Conservation (phyloP, 805 yeast species). For the Starmerella davenportii region DNA sequence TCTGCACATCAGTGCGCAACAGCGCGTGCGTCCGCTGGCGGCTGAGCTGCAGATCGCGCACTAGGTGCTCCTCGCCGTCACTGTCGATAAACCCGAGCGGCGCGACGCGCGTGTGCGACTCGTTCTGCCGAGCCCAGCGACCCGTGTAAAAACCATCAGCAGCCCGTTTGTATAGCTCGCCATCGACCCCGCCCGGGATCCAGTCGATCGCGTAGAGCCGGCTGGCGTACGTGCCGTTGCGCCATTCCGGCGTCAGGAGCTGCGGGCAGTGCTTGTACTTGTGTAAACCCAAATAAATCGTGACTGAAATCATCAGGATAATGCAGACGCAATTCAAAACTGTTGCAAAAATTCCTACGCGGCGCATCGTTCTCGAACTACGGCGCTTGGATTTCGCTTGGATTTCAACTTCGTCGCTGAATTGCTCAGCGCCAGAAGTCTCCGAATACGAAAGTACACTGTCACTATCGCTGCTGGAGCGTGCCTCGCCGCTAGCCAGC, state of each 20-base stretch:
- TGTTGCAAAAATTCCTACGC: background rate
- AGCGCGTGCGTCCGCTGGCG: conserved; percentile 33
- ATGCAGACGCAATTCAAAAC: background rate
- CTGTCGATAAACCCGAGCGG: conserved; percentile 26
- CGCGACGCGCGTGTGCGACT: conserved; percentile 5
- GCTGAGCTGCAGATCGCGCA: conserved; percentile 31
- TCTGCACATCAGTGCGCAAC: conserved; percentile 32
- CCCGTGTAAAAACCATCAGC: conserved; percentile 22
- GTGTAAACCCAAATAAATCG: background rate
- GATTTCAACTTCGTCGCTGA: no score
- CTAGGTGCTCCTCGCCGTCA: conserved; percentile 18
- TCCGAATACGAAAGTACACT: no score
- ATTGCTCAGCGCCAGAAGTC: no score
- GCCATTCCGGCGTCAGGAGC: conserved; percentile 12
- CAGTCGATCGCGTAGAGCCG: conserved; percentile 7
- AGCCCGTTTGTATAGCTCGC: conserved; percentile 9
- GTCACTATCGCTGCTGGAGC: no score
- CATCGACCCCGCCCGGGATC: conserved; percentile 13
- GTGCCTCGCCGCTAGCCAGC: no score
- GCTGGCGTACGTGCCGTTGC: conserved; percentile 11
- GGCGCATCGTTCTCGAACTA: background rate
- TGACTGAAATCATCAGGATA: background rate
- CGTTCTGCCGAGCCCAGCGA: conserved; percentile 24
- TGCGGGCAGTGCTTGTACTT: conserved; percentile 2
- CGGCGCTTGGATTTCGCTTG: no score